Conservation (phyloP, 2,329 filamentous ascomycete genomes). For the Neurospora sp. region DNA sequence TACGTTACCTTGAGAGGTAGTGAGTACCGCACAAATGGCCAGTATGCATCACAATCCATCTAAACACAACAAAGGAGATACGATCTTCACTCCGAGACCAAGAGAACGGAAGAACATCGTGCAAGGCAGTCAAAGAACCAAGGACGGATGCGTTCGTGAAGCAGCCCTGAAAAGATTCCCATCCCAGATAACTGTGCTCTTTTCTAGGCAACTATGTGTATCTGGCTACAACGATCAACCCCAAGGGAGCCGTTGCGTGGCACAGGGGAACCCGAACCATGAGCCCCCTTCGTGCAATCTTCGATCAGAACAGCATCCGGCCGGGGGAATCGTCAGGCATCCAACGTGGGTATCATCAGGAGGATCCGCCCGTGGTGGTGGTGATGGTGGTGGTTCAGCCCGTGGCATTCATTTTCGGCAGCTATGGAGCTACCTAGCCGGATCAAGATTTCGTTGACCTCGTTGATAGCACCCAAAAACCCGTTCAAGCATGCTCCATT, state of each 20-base stretch:
- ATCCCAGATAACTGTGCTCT: background rate
- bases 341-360: conserved; percentile 8
- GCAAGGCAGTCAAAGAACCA: background rate
- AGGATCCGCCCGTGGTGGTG: conserved; percentile 6
- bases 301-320: background rate
- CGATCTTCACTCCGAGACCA: background rate
- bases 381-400: conserved; percentile 13
- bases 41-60: background rate
- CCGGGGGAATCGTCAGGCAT: conserved; percentile 2
- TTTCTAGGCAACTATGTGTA: background rate
- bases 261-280: background rate
- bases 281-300: background rate
- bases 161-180: background rate
- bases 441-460: conserved; percentile 20
- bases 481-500: conserved; percentile 18
- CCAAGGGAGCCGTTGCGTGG: background rate
- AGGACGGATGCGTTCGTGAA: background rate
- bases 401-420: conserved; percentile 19
- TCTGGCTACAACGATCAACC: background rate
- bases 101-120: background rate
- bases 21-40: background rate
- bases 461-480: conserved; percentile 18
- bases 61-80: background rate
- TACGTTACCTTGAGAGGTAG: background rate
- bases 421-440: conserved; percentile 18